Conservation (phyloP, 805 yeast genomes). For the Ogataea trehaloabstinens region DNA sequence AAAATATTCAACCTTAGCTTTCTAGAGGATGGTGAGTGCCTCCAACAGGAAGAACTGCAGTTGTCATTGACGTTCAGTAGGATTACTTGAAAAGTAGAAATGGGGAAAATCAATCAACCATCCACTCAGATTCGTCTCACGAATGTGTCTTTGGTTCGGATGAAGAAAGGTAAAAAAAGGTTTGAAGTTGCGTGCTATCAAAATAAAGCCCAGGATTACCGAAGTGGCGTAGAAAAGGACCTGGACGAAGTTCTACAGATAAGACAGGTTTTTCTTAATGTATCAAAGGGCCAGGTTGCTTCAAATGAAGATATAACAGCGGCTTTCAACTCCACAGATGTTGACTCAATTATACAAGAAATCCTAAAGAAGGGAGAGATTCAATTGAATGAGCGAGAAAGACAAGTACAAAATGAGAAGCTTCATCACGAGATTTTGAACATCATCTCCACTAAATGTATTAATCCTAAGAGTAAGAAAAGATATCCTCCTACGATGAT, state of each 20-base stretch:
- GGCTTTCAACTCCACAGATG: constrained; percentile 73
- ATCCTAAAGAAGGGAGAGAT: constrained; percentile 90
- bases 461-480: constrained; percentile 84
- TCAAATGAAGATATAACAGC: constrained; percentile 75
- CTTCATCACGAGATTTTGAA: constrained; percentile 69
- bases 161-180: constrained; percentile 87
- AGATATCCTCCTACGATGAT: constrained; percentile 95
- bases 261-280: constrained; percentile 90
- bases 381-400: constrained; percentile 90
- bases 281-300: constrained; percentile 92
- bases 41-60: no score
- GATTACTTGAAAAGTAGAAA: no score
- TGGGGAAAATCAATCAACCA: constrained; percentile 74
- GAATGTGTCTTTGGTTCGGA: constrained; percentile 87
- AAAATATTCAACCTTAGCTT: no score
- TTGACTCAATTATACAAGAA: constrained; percentile 72
- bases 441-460: constrained; percentile 83
- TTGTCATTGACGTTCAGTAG: no score
- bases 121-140: constrained; percentile 85
- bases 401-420: constrained; percentile 64
- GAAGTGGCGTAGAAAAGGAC: constrained; percentile 86
- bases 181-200: constrained; percentile 96
- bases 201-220: constrained; percentile 94
- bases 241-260: constrained; percentile 94
- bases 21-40: no score